Evolutionary conservation across 495 filamentous ascomycete species (phyloP), one percentile per base, ranked within the genome.

Genomic region (Penicillium flavigenum): DNA sequence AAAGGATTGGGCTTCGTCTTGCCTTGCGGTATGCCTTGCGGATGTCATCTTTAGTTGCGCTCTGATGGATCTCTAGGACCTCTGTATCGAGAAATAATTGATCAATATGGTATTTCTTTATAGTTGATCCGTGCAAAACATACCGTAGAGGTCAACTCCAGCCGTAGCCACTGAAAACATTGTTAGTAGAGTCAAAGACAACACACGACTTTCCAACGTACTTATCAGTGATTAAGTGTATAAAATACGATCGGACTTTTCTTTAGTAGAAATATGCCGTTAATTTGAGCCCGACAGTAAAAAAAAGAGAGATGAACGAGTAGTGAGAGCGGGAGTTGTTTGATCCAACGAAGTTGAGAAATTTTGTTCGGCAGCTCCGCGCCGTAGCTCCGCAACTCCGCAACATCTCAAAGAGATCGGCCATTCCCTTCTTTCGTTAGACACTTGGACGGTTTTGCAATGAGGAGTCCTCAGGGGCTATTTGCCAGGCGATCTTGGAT

Each of bases 11-110:
- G 22, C 34, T 24, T 16, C 16, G 46, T 66, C 70, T 59, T 63
- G 91, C 94, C 85, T 96, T 98, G 73, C 92, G 89, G 73, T 97
- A 98, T 41, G 94, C 95, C 72, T 97, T 96, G 72, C 95, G 96
- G 73, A 98, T 89, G 56, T 97, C 91, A 61, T 87, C 82, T 65
- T 90, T 89, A 66, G 76, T 85, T 39, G 93, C 88, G 47, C 72
- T 71, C 61, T 79, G 84, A 56, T 83, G 74, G 61, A 97, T 77
- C 42, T 85, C 88, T 47, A 98, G 84, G 70, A 96, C 79, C 75
- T 87, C 93, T 87, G 59, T 56, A 38, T 26, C 20, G 45, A 56
- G 22, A 38, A 19, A 54, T 29, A 43, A 42, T 65, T 45, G 64
- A 64, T 65, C 29, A 67, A 51, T 46, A 31, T 42, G 47, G 20